Base-by-base conservation (phyloP, 2,329 filamentous ascomycete species). In the Pseudogymnoascus sp. region DNA sequence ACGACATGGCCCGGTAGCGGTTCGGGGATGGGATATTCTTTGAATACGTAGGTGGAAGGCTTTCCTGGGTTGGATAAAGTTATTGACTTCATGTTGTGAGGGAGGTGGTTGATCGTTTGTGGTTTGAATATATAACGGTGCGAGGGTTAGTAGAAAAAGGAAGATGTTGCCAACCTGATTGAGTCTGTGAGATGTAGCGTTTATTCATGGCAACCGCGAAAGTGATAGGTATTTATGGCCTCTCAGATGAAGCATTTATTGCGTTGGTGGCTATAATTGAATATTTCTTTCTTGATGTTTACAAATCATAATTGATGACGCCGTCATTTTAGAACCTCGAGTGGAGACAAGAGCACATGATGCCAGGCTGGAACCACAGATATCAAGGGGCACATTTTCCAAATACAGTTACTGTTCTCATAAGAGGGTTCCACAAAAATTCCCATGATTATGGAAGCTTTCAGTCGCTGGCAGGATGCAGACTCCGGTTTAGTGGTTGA, bases 11-110 rank as follows among this genome's bases (percentile, higher is more conserved):
- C 69, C 1, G 66, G 62, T 8, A 66, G 39, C 0, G 77, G 75
- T 4, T 64, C 68, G 1, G 78, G 78, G 35, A 78, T 74, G 1
- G 73, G 71, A 3, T 70, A 70, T 47, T 80, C 76, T 41, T 61
- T 47, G 15, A 60, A 58, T 28, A 57, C 38, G 15, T 58, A 63
- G 30, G 25, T 61, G 15, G 62, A 63, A 37, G 61, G 61, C 12
- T 20, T 33, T 25, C 62, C 60, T 30, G 58, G 62, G 20, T 59
- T 63, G 28, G 65, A 60, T 58, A 75, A 71, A n/a, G 73, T 66
- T 58, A 75, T 72, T 8, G 72, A 71, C 35, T 72, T 61, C 72
- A 74, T 73, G 12, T 66, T 69, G 18, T 58, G 25, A 37, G 59
- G 15, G 25, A 30, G 59, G 5, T 9, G 6, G 1, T 14, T 25